These are phyloP conservation scores for Beta vulgaris DNA, from an alignment of 148 eudicot species.

Conservation along the genomic window DNA sequence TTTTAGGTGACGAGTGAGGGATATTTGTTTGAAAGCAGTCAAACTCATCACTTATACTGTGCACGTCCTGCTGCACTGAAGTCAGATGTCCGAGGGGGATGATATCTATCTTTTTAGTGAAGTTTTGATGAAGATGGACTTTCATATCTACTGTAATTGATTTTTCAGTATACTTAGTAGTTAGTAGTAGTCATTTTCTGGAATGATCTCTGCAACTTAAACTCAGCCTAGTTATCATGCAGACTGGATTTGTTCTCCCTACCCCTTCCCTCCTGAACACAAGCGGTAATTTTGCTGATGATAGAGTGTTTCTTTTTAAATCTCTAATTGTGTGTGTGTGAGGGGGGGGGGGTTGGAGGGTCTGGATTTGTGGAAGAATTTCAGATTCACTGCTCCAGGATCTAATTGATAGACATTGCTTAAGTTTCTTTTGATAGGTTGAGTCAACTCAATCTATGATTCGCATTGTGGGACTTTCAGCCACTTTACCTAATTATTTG, in stretches of 20 bases:
- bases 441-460: conserved; percentile 97
- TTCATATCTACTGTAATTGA: neutral
- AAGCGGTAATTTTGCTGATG: too few relatives aligned
- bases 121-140: neutral
- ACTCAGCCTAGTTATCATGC: too few relatives aligned
- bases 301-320: too few relatives aligned
- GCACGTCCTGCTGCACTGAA: too few relatives aligned
- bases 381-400: neutral
- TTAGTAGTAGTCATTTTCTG: neutral
- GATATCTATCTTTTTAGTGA: neutral
- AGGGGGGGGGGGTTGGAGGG: neutral
- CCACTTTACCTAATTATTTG: conserved; percentile 90
- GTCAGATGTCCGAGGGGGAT: too few relatives aligned
- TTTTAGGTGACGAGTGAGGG: neutral
- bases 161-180: neutral
- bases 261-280: too few relatives aligned
- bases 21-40: too few relatives aligned
- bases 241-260: too few relatives aligned
- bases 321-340: neutral
- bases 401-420: conserved; percentile 2
- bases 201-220: too few relatives aligned
- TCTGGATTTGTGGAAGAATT: neutral
- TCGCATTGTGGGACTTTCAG: conserved; percentile 97
- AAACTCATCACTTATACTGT: too few relatives aligned
- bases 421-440: conserved; percentile 51